These are phyloP conservation scores for Rhizopus arrhizus DNA, from an alignment of 371 early-diverging fungal genomes.

Conservation along the genomic window DNA sequence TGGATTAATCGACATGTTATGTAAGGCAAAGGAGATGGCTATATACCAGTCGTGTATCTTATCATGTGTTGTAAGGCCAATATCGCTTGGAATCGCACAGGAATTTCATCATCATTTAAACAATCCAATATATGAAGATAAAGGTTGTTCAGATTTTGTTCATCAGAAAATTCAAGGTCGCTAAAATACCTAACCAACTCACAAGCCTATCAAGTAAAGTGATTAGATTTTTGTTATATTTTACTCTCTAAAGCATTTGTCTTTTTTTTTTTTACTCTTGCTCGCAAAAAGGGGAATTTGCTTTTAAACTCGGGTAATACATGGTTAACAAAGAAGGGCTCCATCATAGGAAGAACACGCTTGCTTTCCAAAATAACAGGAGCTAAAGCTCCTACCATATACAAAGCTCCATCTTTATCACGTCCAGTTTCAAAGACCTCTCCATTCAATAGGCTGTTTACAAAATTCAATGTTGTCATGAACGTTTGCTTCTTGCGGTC, in stretches of 20 bases:
- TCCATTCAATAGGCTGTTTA: constrained; percentile 69
- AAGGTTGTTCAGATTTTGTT: constrained; percentile 52
- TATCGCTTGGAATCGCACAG: constrained; percentile 83
- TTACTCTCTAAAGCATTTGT: background rate
- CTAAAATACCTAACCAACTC: constrained; percentile 45
- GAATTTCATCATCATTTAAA: constrained; percentile 78
- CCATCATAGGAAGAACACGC: constrained; percentile 59
- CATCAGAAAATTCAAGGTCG: constrained; percentile 43
- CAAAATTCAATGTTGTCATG: constrained; percentile 72
- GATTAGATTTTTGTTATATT: background rate
- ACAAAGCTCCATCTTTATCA: constrained; percentile 87
- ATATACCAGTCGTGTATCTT: constrained; percentile 58
- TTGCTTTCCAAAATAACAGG: background rate
- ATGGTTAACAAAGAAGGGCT: constrained; percentile 77
- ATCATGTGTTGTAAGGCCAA: constrained; percentile 80
- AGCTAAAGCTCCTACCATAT: constrained; percentile 78
- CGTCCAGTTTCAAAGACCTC: constrained; percentile 14
- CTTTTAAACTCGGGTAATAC: constrained; percentile 90
- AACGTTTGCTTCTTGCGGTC: constrained; percentile 81
- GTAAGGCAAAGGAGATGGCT: background rate
- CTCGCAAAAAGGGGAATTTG: constrained; percentile 78
- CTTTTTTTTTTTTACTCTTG: constrained; percentile 41
- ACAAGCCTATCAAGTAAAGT: constrained; percentile 23
- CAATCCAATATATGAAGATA: constrained; percentile 68
- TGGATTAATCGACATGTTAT: background rate